These are phyloP conservation scores for Schizosaccharomyces osmophilus DNA, from an alignment of 805 yeast genomes.

Conservation along the genomic window DNA sequence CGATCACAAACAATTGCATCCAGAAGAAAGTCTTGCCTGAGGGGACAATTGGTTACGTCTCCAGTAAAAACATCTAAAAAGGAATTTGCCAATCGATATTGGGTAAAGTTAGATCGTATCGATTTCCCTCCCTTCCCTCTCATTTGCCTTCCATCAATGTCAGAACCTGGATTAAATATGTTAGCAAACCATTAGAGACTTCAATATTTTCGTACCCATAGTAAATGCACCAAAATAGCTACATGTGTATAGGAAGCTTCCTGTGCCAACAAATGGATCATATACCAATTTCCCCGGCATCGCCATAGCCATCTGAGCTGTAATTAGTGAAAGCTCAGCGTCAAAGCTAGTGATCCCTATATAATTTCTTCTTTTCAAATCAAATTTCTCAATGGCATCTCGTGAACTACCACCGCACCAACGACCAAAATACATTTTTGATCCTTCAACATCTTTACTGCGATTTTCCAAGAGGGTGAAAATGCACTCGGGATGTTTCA, in stretches of 20 bases:
- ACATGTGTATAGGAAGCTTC: conserved; percentile 75
- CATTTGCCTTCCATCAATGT: conserved; percentile 61
- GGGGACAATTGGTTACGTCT: conserved; percentile 85
- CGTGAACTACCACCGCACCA: conserved; percentile 40
- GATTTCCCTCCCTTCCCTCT: conserved; percentile 31
- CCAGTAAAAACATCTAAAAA: conserved; percentile 62
- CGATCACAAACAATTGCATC: conserved; percentile 80
- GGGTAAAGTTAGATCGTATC: conserved; percentile 43
- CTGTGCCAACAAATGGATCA: conserved; percentile 94
- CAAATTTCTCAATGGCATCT: conserved; percentile 50
- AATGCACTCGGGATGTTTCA: conserved; percentile 50
- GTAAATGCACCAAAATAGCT: conserved; percentile 52
- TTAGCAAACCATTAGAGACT: background rate
- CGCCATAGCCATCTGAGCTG: conserved; percentile 69
- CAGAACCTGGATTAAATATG: conserved; percentile 39
- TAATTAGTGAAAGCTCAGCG: conserved; percentile 68
- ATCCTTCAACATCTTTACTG: conserved; percentile 8
- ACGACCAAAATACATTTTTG: conserved; percentile 27
- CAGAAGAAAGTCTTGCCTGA: conserved; percentile 34
- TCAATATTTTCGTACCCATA: conserved; percentile 1
- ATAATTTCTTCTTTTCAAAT: conserved; percentile 56
- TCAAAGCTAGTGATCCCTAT: conserved; percentile 95
- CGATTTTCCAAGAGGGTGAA: conserved; percentile 42
- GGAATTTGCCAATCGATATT: conserved; percentile 33
- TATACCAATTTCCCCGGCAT: conserved; percentile 40